phyloP scores from a whole-genome alignment of 257 asterid species.

The Phtheirospermum japonicum region DNA sequence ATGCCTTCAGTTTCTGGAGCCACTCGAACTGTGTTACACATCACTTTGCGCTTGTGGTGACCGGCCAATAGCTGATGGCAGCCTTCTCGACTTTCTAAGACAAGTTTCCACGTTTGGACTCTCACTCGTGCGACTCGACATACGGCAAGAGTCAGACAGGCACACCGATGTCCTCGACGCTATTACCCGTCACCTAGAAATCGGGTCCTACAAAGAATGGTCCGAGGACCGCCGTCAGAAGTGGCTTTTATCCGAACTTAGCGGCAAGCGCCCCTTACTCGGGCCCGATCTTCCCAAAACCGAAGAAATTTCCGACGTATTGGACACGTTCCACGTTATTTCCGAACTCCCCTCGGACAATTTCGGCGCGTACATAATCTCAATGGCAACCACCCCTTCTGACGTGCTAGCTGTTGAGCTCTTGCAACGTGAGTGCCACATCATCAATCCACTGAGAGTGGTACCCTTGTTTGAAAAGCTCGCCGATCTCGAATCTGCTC shows the following conservation, averaged over 20 bases:
- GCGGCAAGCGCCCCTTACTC: slow-evolving; percentile 85
- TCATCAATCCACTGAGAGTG: slow-evolving; percentile 67
- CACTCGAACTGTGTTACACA: slow-evolving; percentile 91
- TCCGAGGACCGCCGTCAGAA: slow-evolving; percentile 78
- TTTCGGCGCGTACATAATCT: slow-evolving; percentile 89
- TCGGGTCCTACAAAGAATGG: slow-evolving; percentile 93
- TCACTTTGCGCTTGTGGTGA: slow-evolving; percentile 90
- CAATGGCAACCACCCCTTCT: slow-evolving; percentile 95
- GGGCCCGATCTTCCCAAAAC: slow-evolving; percentile 90
- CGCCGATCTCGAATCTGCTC: slow-evolving; percentile 90
- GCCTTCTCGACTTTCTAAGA: slow-evolving; percentile 90
- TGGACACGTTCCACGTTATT: slow-evolving; percentile 73
- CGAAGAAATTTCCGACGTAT: slow-evolving; percentile 82
- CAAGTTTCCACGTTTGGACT: slow-evolving; percentile 97
- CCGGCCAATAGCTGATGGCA: slow-evolving; percentile 85
- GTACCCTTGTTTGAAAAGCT: slow-evolving; percentile 89
- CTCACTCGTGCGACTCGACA: slow-evolving; percentile 85
- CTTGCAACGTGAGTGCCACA: slow-evolving; percentile 80
- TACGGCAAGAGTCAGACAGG: slow-evolving; percentile 90
- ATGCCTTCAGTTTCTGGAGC: slow-evolving; percentile 94
- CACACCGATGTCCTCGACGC: slow-evolving; percentile 94
- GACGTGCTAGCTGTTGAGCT: slow-evolving; percentile 97
- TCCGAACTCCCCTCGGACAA: slow-evolving; percentile 75
- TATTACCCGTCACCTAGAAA: slow-evolving; percentile 68
- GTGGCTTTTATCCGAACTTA: slow-evolving; percentile 87